Evolutionary conservation across 2,329 filamentous ascomycete genomes (phyloP).

Genomic region (Alternaria dauci): DNA sequence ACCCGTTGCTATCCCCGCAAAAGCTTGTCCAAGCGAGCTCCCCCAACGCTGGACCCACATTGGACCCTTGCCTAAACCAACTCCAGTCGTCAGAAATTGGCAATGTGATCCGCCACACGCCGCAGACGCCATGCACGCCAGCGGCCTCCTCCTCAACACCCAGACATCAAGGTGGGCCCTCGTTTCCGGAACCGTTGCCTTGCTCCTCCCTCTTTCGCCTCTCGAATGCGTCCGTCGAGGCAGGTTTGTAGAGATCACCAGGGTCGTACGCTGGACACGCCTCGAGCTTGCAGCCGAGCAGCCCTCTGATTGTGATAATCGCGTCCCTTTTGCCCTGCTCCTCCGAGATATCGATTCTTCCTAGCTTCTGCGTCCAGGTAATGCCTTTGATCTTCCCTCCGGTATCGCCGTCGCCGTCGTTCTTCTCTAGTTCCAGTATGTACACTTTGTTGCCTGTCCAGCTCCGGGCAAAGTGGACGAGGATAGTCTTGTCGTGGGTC

Average conservation of each 20-base stretch:
- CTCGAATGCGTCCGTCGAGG: not conserved
- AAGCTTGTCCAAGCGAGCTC: conserved; percentile 25
- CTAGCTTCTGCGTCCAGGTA: not conserved
- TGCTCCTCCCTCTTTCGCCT: not conserved
- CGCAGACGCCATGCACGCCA: conserved; percentile 21
- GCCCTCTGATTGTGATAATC: not conserved
- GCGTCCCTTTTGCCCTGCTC: not conserved
- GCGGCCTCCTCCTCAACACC: not conserved
- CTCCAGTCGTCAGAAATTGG: conserved; percentile 12
- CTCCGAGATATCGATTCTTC: not conserved
- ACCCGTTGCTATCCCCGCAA: conserved; percentile 33
- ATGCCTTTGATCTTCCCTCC: not conserved
- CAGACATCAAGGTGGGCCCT: not conserved
- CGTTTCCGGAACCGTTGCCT: not conserved
- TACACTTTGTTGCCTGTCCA: not conserved
- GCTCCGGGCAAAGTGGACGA: not conserved
- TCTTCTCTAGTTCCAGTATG: not conserved
- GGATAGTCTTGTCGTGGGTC: no score
- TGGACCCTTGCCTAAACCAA: conserved; percentile 16
- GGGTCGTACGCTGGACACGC: not conserved
- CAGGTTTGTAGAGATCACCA: not conserved
- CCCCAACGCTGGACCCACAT: conserved; percentile 12
- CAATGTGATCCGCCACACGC: conserved; percentile 22
- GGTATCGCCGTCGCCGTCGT: not conserved
- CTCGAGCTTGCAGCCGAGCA: not conserved